Conservation (phyloP, 148 eudicot genomes). For the Amaranthus palmeri region DNA sequence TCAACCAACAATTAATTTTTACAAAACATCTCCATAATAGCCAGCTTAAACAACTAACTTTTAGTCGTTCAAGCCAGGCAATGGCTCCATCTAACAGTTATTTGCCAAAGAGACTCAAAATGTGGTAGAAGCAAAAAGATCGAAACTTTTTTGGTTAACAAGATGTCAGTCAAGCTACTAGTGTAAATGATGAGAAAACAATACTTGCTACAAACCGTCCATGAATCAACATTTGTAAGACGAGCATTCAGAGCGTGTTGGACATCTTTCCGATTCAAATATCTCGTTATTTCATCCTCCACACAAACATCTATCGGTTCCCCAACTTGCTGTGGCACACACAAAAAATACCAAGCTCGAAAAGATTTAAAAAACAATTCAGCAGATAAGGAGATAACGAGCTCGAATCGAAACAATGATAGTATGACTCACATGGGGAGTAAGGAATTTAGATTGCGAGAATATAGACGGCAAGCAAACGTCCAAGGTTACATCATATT, state of each 20-base stretch:
- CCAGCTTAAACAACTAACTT: too few relatives aligned
- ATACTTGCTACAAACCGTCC: constrained; percentile 86
- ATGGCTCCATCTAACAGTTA: too few relatives aligned
- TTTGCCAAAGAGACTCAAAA: neutral
- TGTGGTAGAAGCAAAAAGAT: neutral
- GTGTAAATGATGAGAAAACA: neutral
- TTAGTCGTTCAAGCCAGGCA: too few relatives aligned
- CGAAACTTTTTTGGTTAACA: neutral
- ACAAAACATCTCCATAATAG: too few relatives aligned
- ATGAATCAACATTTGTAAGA: constrained; percentile 62
- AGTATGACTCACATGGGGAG: constrained; percentile 38
- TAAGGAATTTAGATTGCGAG: constrained; percentile 70
- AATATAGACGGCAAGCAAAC: constrained; percentile 78
- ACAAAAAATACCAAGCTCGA: neutral
- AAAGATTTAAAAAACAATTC: neutral
- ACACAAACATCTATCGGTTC: constrained; percentile 81
- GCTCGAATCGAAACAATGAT: neutral
- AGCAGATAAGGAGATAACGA: neutral
- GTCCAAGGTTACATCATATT: constrained; percentile 92
- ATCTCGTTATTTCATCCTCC: constrained; percentile 77
- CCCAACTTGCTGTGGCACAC: constrained; percentile 44
- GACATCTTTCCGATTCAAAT: constrained; percentile 74
- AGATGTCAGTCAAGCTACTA: neutral
- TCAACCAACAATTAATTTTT: too few relatives aligned
- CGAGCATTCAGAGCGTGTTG: constrained; percentile 72